Base-by-base conservation (phyloP, 2,329 filamentous ascomycete species). In the Calonectria pteridis region DNA sequence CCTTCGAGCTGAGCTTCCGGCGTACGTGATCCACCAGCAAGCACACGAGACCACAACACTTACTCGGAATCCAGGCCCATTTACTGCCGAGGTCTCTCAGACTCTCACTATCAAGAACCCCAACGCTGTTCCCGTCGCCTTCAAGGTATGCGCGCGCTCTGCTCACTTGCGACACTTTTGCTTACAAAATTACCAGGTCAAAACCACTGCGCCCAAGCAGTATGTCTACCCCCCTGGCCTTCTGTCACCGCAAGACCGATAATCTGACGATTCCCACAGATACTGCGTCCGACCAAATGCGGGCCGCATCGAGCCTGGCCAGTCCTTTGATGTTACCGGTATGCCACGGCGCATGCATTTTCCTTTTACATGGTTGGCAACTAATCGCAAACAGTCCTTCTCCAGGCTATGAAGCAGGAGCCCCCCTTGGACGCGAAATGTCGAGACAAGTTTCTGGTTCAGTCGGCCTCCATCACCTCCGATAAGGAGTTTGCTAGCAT, bases 191-290 rank as follows among this genome's bases (percentile, higher is more conserved):
- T 51, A 46, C 18, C 80, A 98, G 95, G 97, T 99, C 86, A 99
- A 99, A 92, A 99, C 97, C 63, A 99, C 97, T 76, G 97, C 97
- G 64, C 97, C 97, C 40, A 98, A 98, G 88, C 97, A 98, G 96
- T 99, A 94, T 76, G 73, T 63, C 77, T 74, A 74, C 65, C 67
- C 40, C 71, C 78, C 73, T 74, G 65, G 53, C 67, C 23, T 74
- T 69, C 79, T 74, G 49, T 40, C 75, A 43, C 64, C 67, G 43
- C 58, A 20, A 66, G 71, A 50, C 69, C 71, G 72, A 67, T 76
- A 75, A 73, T 72, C 72, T 77, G 59, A 75, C 71, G 63, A 77
- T 73, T 67, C 81, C 35, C 67, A n/a, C 69, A 98, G 96, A 89
- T 99, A 99, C 88, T 98, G 97, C 85, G 96, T 98, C 73, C 93